Evolutionary conservation across 2,329 filamentous ascomycete species (phyloP).

Genomic region (Cladosporium halotolerans): DNA sequence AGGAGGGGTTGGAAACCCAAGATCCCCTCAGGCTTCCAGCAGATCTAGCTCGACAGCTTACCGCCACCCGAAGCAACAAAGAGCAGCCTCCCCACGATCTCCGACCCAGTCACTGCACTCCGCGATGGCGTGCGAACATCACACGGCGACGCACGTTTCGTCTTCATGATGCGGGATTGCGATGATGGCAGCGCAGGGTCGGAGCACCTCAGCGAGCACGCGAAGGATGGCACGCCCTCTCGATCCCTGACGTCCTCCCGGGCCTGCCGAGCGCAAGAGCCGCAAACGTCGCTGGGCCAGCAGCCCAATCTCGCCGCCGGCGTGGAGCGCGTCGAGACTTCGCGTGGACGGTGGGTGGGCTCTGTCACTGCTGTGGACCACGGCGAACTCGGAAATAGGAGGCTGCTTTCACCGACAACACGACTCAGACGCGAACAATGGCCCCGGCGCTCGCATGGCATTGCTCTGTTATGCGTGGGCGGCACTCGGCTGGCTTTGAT

Average conservation of each 20-base stretch:
- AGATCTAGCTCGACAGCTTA: not conserved
- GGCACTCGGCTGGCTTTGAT: too few relatives aligned
- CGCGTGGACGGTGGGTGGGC: constrained; percentile 1
- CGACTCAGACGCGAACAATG: too few relatives aligned
- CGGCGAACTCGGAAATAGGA: too few relatives aligned
- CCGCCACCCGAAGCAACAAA: not conserved
- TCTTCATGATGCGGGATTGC: not conserved
- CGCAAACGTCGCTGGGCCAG: not conserved
- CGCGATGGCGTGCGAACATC: constrained; percentile 8
- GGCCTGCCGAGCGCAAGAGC: not conserved
- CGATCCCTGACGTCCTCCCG: constrained; percentile 6
- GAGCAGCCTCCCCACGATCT: not conserved
- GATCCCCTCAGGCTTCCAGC: not conserved
- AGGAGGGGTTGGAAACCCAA: not conserved
- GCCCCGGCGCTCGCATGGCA: too few relatives aligned
- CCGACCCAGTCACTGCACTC: not conserved
- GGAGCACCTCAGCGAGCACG: too few relatives aligned
- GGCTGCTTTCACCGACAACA: too few relatives aligned
- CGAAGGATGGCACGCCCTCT: not conserved
- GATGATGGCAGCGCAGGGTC: not conserved
- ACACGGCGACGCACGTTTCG: not conserved
- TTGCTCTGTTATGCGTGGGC: too few relatives aligned
- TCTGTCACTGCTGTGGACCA: too few relatives aligned
- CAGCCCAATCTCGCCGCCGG: constrained; percentile 1
- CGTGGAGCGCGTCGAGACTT: constrained; percentile 2